phyloP scores from a whole-genome alignment of 176 grass and related monocot genomes.

The Oryza rufipogon region DNA sequence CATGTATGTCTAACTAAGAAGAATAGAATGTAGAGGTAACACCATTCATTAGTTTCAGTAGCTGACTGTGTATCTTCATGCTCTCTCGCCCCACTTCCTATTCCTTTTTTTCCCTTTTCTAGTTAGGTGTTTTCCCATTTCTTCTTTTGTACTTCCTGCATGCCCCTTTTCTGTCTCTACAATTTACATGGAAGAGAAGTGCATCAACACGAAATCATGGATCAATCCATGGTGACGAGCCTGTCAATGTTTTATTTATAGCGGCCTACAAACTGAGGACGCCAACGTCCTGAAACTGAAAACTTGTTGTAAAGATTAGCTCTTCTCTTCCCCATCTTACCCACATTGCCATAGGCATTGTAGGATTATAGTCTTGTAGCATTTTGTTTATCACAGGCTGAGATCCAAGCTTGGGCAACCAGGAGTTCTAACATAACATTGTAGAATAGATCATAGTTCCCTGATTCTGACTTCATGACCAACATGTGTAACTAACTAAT shows the following conservation, averaged over 20 bases:
- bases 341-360: constrained; percentile 29
- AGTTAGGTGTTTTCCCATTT: constrained; percentile 36
- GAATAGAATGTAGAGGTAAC: constrained; percentile 48
- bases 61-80: constrained; percentile 55
- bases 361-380: background rate
- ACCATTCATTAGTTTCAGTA: constrained; percentile 56
- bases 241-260: constrained; percentile 44
- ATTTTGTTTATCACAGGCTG: constrained; percentile 27
- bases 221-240: constrained; percentile 37
- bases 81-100: background rate
- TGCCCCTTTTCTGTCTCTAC: constrained; percentile 35
- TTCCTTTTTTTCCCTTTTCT: constrained; percentile 21
- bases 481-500: constrained; percentile 13
- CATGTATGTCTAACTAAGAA: constrained; percentile 56
- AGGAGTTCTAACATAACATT: constrained; percentile 36
- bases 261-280: constrained; percentile 18
- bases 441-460: constrained; percentile 39
- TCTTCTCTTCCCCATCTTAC: constrained; percentile 6
- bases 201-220: constrained; percentile 50
- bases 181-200: constrained; percentile 76
- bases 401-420: constrained; percentile 18
- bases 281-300: constrained; percentile 13
- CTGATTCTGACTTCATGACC: constrained; percentile 27
- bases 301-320: constrained; percentile 44
- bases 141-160: constrained; percentile 26